phyloP scores from a whole-genome alignment of 192 early-diverging fungal genomes.

The Entomortierella lignicola region DNA sequence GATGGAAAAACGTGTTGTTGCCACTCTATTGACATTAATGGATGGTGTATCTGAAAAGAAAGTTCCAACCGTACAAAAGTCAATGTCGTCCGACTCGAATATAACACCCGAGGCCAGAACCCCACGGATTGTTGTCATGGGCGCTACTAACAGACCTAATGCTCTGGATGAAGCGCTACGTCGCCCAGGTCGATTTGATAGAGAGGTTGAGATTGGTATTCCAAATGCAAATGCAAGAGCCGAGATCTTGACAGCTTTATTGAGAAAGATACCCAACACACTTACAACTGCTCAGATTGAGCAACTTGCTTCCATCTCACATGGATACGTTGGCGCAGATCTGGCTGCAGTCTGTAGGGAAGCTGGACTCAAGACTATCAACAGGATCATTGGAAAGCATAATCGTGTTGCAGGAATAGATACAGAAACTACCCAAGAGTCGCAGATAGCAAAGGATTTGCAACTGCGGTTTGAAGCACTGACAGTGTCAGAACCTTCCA shows the following conservation, averaged over 20 bases:
- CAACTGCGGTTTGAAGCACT: constrained; percentile 11
- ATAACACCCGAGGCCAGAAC: neutral
- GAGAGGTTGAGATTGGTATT: constrained; percentile 96
- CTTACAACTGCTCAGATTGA: constrained; percentile 70
- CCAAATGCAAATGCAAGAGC: constrained; percentile 75
- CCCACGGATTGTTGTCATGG: constrained; percentile 82
- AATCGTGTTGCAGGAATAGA: neutral
- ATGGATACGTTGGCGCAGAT: constrained; percentile 99
- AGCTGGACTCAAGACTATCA: constrained; percentile 85
- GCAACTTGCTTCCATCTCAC: constrained; percentile 71
- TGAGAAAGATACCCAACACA: constrained; percentile 75
- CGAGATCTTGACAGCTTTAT: constrained; percentile 78
- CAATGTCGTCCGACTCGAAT: neutral
- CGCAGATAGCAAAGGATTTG: neutral
- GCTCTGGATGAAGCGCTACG: constrained; percentile 90
- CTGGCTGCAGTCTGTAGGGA: constrained; percentile 87
- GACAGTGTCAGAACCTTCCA: constrained; percentile 12
- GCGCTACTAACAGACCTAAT: constrained; percentile 93
- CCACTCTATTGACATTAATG: constrained; percentile 94
- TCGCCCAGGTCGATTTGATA: constrained; percentile 94
- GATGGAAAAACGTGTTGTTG: constrained; percentile 90
- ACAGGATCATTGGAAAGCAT: constrained; percentile 49
- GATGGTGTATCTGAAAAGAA: constrained; percentile 72
- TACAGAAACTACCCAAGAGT: neutral
- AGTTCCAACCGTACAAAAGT: neutral